phyloP scores from a whole-genome alignment of 225 moss, liverwort and hornwort genomes.

The Polytrichum formosum region DNA sequence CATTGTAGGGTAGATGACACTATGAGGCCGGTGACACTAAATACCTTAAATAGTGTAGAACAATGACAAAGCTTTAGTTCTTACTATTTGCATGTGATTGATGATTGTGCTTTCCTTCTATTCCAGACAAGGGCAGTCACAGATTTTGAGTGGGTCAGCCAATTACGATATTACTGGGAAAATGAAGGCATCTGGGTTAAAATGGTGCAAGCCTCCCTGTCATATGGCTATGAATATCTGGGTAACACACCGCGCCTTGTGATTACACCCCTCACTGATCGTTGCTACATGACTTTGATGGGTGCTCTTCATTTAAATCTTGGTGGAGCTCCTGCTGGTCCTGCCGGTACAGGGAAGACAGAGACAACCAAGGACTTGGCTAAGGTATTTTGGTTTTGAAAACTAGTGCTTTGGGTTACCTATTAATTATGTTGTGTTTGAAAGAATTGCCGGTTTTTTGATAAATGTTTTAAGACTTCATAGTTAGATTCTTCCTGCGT shows the following conservation, averaged over 20 bases:
- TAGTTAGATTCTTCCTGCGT: no score
- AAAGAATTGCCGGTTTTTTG: no score
- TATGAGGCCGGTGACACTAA: no score
- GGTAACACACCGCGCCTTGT: slow-evolving; percentile 86
- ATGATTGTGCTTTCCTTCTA: no score
- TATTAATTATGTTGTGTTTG: no score
- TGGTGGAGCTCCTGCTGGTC: slow-evolving; percentile 83
- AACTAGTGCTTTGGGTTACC: no score
- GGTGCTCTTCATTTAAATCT: slow-evolving; percentile 87
- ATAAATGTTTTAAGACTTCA: no score
- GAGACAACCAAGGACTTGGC: slow-evolving; percentile 90
- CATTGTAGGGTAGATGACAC: no score
- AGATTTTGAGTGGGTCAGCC: slow-evolving; percentile 92
- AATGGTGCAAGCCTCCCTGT: slow-evolving; percentile 85
- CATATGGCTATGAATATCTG: slow-evolving; percentile 83
- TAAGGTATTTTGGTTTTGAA: slow-evolving; percentile 26
- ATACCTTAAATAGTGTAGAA: no score
- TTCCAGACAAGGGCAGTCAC: slow-evolving; percentile 62
- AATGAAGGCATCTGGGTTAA: slow-evolving; percentile 84
- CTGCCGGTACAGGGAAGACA: slow-evolving; percentile 84
- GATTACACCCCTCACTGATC: slow-evolving; percentile 83
- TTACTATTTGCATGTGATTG: no score
- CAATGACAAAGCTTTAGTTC: no score
- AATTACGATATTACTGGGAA: slow-evolving; percentile 89
- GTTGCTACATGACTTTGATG: slow-evolving; percentile 94